Evolutionary conservation across 1,139 yeast genomes (phyloP), one percentile per base, ranked within the genome.

Genomic region (Candida sanyaensis): DNA sequence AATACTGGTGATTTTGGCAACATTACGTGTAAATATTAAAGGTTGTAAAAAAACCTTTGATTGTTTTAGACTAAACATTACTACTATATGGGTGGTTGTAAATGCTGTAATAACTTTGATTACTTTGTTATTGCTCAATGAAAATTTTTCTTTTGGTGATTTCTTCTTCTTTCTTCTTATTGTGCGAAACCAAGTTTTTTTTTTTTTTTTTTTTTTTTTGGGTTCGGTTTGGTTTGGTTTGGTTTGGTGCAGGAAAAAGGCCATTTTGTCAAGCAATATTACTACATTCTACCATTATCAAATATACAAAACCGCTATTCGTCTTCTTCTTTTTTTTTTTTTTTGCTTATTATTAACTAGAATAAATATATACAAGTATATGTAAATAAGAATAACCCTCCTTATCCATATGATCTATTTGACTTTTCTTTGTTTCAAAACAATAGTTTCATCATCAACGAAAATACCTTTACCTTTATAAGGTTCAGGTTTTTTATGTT

Each of bases 401-500:
- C 21, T 3, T 17, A 17, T 17, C 21, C 21, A 17, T 17, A 17
- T 17, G 21, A 17, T 26, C 30, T 78, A 92, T 83, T 92, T 93
- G 66, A 91, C 88, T 80, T 91, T 92, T 80, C 88, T 88, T 59
- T 87, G 91, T 79, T 93, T 93, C 65, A 92, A 78, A 66, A 83
- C 86, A 65, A 93, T 86, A 46, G 96, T 91, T 71, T 93, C 98
- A 61, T 84, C 87, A 67, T 92, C 89, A 47, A 95, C 87, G 64
- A 87, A 95, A 47, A 95, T 88, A 62, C 99, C 99, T 69, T 95
- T 95, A 64, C 99, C 99, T 71, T 95, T 95, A 69, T 95, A 95
- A 37, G 98, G 97, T 71, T 95, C 99, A 37, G 99, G 99, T 53
- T 96, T 96, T 67, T 90, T 88, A 75, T 82, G 83, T 59, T 82